Evolutionary conservation across 139 green algal species (phyloP).

Genomic region (Nannochloris sp.): DNA sequence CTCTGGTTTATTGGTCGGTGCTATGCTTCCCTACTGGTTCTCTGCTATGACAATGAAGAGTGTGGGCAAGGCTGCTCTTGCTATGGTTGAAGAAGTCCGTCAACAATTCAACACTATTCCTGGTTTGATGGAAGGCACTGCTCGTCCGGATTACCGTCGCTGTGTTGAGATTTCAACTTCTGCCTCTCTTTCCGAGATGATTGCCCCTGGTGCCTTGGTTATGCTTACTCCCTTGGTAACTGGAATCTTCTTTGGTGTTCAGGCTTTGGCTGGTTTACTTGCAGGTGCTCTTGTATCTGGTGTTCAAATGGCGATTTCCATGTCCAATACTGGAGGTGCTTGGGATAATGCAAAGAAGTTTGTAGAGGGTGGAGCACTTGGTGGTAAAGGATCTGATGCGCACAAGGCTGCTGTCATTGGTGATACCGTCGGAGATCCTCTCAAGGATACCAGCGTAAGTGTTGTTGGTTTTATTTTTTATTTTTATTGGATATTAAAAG

Average conservation of each 20-base stretch:
- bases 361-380: constrained; percentile 77
- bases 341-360: constrained; percentile 99
- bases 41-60: constrained; percentile 97
- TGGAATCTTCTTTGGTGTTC: constrained; percentile 46
- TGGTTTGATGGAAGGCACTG: constrained; percentile 88
- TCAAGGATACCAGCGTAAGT: constrained; percentile 95
- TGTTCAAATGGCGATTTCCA: constrained; percentile 94
- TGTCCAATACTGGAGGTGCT: constrained; percentile 94
- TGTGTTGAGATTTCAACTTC: constrained; percentile 89
- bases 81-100: constrained; percentile 83
- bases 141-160: constrained; percentile 78
- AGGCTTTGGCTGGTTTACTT: constrained; percentile 76
- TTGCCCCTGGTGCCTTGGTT: constrained; percentile 83
- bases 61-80: constrained; percentile 86
- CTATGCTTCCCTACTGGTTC: constrained; percentile 99
- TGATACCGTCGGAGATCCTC: constrained; percentile 93
- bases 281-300: constrained; percentile 85
- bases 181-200: constrained; percentile 88
- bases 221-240: constrained; percentile 84
- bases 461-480: constrained; percentile 3
- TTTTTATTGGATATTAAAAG: neutral
- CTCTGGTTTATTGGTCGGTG: constrained; percentile 83
- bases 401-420: constrained; percentile 83
- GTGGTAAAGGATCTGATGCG: constrained; percentile 91
- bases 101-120: constrained; percentile 91